phyloP scores from a whole-genome alignment of 2,329 filamentous ascomycete species.

The Celoporthe dispersa region DNA sequence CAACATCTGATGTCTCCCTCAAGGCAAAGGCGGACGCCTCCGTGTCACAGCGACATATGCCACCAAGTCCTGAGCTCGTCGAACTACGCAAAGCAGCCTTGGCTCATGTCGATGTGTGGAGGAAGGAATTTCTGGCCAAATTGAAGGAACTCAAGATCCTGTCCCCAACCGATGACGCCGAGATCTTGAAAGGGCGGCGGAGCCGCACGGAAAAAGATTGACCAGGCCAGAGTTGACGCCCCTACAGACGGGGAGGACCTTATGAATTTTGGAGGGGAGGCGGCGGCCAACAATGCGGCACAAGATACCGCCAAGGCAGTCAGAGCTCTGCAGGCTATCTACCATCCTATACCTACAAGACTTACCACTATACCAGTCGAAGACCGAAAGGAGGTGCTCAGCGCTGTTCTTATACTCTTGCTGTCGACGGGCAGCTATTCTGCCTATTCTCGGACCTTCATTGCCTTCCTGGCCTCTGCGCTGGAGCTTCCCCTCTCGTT shows the following conservation, averaged over 20 bases:
- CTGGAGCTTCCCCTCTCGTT: conserved; percentile 65
- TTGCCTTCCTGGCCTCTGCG: conserved; percentile 70
- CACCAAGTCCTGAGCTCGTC: conserved; percentile 39
- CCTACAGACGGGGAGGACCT: conserved; percentile 45
- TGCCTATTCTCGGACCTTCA: conserved; percentile 71
- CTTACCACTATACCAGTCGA: conserved; percentile 60
- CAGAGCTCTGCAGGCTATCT: conserved; percentile 53
- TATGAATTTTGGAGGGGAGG: conserved; percentile 44
- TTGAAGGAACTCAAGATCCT: conserved; percentile 68
- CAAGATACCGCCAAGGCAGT: conserved; percentile 45
- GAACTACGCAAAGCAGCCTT: conserved; percentile 59
- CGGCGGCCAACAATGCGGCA: conserved; percentile 13
- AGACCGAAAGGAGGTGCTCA: conserved; percentile 67
- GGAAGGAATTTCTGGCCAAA: conserved; percentile 68
- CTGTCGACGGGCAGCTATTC: conserved; percentile 76
- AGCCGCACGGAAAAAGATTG: conserved; percentile 49
- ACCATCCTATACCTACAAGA: conserved; percentile 57
- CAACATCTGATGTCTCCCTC: conserved; percentile 22
- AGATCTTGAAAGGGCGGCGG: conserved; percentile 52
- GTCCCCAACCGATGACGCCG: conserved; percentile 49
- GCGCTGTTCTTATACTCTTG: conserved; percentile 71
- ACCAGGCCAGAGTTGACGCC: conserved; percentile 41
- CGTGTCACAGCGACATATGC: conserved; percentile 22
- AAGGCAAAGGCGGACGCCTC: conserved; percentile 23
- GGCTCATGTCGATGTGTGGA: conserved; percentile 78